Base-by-base conservation (phyloP, 2,329 filamentous ascomycete genomes). In the Dactylellina haptotyla region DNA sequence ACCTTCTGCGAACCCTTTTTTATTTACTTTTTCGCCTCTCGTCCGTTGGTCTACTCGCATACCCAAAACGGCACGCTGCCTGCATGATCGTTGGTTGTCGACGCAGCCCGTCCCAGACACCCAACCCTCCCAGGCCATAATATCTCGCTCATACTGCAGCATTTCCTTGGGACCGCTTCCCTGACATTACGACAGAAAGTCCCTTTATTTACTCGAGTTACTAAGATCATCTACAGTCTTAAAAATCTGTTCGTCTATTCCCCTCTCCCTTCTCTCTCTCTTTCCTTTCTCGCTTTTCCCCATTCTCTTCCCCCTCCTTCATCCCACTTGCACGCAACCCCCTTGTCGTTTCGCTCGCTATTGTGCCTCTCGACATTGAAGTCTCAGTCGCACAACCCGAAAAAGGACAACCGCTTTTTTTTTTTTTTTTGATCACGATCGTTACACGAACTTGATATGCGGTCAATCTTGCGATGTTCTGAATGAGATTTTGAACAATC, bases 61-160 rank as follows among this genome's bases (percentile, higher is more conserved):
- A 59, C 67, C 61, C 46, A 65, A 73, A 73, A 45, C 50, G 69
- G 69, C 57, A 66, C 56, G 20, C 69, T 37, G 48, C 54, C 30
- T 57, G 69, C 69, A 61, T 66, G 51, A 34, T 34, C 45, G 25
- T 32, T 26, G 16, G 51, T 28, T 32, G 61, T 73, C 69, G 53
- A 66, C 69, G 56, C 56, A 56, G 56, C 64, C 45, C 23, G 30
- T 28, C 48, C 57, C 45, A 62, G 61, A 66, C 61, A 63, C 43
- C 59, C 67, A 59, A 51, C 59, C 53, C 67, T 43, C 54, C 61
- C 28, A 23, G 26, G 59, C 61, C 46, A 50, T 54, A 73, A 41
- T 73, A 73, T 73, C 69, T 73, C 69, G 61, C 69, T 56, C 69
- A 73, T 73, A 61, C 69, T 65, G 54, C 69, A 73, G 61, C 69